Base-by-base conservation (phyloP, 2,329 filamentous ascomycete species). In the Decorospora gaudefroyi region DNA sequence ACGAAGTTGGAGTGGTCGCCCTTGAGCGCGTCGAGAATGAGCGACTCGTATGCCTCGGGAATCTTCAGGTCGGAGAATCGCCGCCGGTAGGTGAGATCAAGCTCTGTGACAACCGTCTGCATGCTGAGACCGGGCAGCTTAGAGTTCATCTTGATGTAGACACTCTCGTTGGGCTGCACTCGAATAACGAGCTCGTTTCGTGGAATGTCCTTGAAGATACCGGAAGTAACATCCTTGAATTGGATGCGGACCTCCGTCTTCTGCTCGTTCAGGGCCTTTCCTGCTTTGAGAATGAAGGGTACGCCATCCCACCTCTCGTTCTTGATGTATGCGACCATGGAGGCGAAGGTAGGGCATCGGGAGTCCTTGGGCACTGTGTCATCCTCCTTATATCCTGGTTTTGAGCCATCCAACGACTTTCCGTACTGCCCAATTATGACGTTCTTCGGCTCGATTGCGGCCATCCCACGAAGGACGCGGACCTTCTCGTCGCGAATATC, bases 111-210 rank as follows among this genome's bases (percentile, higher is more conserved):
- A 26, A 97, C 93, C 9, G 93, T 99, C 80, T 99, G 93, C 91
- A 97, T 99, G 79, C 90, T 97, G 65, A 99, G 80, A 64, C 93
- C 93, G 13, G 93, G 95, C 47, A 99, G 81, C 81, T 99, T 99
- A 19, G 92, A 97, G 86, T 99, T 99, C 93, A 99, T 99, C 85
- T 99, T 99, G 75, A 97, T 95, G 78, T 99, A 99, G 59, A 99
- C 91, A 70, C 89, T 95, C 81, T 99, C 93, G 78, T 99, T 99
- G 64, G 93, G 93, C 79, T 99, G 93, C 57, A 99, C 95, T 60
- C 93, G 91, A 78, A 99, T 96, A 65, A 99, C 93, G 57, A 99
- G 87, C 78, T 99, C 93, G 78, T 99, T 99, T 61, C 95, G 87
- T 48, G 93, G 95, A 68, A 99, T 99, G 72, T 99, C 92, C 82